These are phyloP conservation scores for Knufia petricola DNA, from an alignment of 2,329 filamentous ascomycete genomes.

Conservation along the genomic window DNA sequence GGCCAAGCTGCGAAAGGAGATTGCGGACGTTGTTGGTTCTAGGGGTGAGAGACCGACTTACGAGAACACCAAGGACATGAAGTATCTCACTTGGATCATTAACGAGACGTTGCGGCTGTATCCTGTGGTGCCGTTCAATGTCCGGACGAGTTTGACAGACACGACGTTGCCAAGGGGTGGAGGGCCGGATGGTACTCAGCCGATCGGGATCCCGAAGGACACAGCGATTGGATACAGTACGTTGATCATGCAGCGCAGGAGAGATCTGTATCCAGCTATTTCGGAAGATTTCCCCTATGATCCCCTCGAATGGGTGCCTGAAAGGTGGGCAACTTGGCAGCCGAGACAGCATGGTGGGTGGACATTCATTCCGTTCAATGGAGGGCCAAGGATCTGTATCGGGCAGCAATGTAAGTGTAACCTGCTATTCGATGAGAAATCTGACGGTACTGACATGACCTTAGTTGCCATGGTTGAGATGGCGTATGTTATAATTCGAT, in stretches of 20 bases:
- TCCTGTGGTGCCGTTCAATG: slow-evolving; percentile 69
- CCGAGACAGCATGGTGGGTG: slow-evolving; percentile 36
- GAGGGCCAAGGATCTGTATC: slow-evolving; percentile 46
- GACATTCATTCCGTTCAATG: slow-evolving; percentile 48
- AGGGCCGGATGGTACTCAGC: slow-evolving; percentile 36
- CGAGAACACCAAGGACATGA: slow-evolving; percentile 75
- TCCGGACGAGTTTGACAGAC: slow-evolving; percentile 60
- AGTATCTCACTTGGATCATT: slow-evolving; percentile 61
- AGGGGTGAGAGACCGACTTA: slow-evolving; percentile 49
- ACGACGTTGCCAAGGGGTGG: slow-evolving; percentile 64
- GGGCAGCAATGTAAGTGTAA: slow-evolving; percentile 41
- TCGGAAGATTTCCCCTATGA: slow-evolving; percentile 31
- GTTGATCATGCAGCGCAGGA: slow-evolving; percentile 43
- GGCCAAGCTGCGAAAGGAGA: slow-evolving; percentile 61
- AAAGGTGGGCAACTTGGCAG: slow-evolving; percentile 44
- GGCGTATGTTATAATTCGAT: slow-evolving; percentile 39
- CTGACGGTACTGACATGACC: not conserved
- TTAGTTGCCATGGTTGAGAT: slow-evolving; percentile 47
- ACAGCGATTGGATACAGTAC: slow-evolving; percentile 43
- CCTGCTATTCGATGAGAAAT: not conserved
- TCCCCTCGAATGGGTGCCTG: slow-evolving; percentile 39
- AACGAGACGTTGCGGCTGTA: slow-evolving; percentile 72
- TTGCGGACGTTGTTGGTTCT: slow-evolving; percentile 55
- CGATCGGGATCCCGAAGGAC: slow-evolving; percentile 39
- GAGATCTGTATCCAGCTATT: slow-evolving; percentile 39